Percentiles rank a stretch among this genome's conserved stretches.
Evolutionary conservation across 2,329 filamentous ascomycete species (phyloP).

Genomic region (Penicillium thymicola): DNA sequence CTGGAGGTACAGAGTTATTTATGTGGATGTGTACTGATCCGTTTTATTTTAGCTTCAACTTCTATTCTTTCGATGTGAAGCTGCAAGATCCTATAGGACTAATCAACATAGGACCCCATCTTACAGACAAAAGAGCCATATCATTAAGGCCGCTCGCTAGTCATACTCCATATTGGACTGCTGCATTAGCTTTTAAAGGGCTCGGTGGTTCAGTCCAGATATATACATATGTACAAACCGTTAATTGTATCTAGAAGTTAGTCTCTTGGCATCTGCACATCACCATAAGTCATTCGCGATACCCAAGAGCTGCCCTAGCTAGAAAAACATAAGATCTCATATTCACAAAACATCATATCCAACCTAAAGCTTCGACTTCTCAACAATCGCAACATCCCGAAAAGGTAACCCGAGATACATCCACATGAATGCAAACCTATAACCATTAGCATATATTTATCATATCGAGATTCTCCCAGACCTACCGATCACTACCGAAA

Average conservation of each 20-base stretch:
- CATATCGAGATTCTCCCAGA: background rate
- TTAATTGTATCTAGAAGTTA: background rate
- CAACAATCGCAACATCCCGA: constrained; percentile 27
- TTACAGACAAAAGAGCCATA: background rate
- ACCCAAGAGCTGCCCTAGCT: background rate
- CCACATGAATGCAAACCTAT: constrained; percentile 56
- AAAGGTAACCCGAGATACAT: constrained; percentile 57
- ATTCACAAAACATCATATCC: background rate
- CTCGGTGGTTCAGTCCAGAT: background rate
- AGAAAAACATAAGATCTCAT: background rate
- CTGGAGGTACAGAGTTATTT: too few relatives aligned
- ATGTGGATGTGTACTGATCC: too few relatives aligned
- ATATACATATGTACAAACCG: background rate
- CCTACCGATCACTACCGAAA: constrained; percentile 72
- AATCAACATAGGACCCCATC: background rate
- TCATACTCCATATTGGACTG: too few relatives aligned
- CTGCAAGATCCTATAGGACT: background rate
- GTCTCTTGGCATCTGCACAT: background rate
- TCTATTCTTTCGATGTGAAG: background rate
- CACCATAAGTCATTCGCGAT: background rate
- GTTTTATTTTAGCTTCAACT: background rate
- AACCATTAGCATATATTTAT: background rate
- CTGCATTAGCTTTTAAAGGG: background rate
- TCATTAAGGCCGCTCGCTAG: too few relatives aligned
- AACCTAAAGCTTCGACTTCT: constrained; percentile 17